Percentiles rank a stretch among this genome's conserved stretches.
Conservation (phyloP, 495 filamentous ascomycete genomes). For the Hyaloscypha hepaticicola region DNA sequence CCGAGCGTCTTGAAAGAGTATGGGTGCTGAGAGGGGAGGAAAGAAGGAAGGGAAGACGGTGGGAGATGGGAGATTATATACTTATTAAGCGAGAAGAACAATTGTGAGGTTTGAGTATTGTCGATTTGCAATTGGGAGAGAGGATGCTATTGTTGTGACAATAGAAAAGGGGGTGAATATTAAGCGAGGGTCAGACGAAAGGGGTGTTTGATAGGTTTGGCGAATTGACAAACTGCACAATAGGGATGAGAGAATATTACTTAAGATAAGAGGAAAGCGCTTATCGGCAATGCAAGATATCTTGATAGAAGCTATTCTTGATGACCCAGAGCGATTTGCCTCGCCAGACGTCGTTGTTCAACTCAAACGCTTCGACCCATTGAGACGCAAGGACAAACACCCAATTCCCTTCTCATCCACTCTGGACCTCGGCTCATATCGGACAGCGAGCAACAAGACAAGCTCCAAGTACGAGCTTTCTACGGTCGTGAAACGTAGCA, state of each 20-base stretch:
- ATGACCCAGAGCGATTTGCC: neutral
- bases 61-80: neutral
- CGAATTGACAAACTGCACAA: too few relatives aligned
- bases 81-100: too few relatives aligned
- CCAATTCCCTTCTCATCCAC: neutral
- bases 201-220: too few relatives aligned
- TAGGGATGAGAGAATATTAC: too few relatives aligned
- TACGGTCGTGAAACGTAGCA: constrained; percentile 22
- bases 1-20: neutral
- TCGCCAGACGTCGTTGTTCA: constrained; percentile 22
- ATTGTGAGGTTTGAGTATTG: too few relatives aligned
- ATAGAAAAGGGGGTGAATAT: too few relatives aligned
- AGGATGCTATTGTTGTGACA: too few relatives aligned
- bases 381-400: constrained; percentile 17
- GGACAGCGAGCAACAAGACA: constrained; percentile 2
- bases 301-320: too few relatives aligned
- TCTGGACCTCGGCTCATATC: constrained; percentile 20
- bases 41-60: neutral
- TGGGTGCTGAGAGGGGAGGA: neutral
- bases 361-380: constrained; percentile 22
- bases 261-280: too few relatives aligned
- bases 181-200: too few relatives aligned
- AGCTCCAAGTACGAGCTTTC: constrained; percentile 18
- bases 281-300: too few relatives aligned
- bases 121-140: too few relatives aligned